Evolutionary conservation across 495 filamentous ascomycete genomes (phyloP).

Genomic region (Xylaria acuta): DNA sequence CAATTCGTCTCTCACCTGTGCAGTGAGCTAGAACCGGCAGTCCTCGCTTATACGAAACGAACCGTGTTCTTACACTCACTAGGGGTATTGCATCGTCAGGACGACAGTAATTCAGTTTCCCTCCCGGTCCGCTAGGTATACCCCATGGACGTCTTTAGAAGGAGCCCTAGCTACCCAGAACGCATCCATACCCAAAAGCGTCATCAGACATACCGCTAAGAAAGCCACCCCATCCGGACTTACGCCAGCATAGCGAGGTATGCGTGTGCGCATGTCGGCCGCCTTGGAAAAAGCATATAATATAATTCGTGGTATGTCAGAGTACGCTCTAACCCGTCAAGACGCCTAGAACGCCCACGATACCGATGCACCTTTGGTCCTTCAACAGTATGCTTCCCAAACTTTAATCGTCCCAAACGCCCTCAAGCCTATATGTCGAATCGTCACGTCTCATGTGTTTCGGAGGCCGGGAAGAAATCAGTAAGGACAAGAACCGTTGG

Average conservation of each 20-base stretch:
- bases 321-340: neutral
- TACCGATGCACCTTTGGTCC: conserved; percentile 8
- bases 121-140: neutral
- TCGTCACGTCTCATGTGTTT: neutral
- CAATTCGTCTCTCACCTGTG: neutral
- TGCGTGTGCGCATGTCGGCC: neutral
- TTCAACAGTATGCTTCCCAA: conserved; percentile 1
- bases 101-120: conserved; percentile 8
- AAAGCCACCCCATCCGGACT: conserved; percentile 1
- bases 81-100: conserved; percentile 15
- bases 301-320: neutral
- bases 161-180: neutral
- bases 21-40: neutral
- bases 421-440: neutral
- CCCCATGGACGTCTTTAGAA: neutral
- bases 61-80: neutral
- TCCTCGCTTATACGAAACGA: neutral
- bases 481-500: neutral
- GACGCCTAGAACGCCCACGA: conserved; percentile 19
- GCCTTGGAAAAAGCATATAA: neutral
- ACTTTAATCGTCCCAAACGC: neutral
- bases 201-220: conserved; percentile 2
- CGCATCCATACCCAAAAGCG: conserved; percentile 3
- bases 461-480: neutral
- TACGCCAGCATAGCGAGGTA: conserved; percentile 3